Evolutionary conservation across 768 basidiomycete genomes (phyloP).

Genomic region (Rhizopogon vinicolor): DNA sequence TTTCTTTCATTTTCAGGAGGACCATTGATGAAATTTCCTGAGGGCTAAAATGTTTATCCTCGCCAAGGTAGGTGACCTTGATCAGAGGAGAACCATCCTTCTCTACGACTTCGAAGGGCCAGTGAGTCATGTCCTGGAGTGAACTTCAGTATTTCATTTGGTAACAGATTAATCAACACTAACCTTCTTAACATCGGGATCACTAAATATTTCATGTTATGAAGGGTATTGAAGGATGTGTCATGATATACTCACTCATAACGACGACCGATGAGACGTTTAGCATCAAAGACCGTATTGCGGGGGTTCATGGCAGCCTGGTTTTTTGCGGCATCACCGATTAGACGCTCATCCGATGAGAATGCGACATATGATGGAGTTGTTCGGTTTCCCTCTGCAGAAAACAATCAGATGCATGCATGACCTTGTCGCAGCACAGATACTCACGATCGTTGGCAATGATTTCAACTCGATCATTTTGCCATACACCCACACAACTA

Average conservation of each 20-base stretch:
- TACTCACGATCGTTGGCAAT: slow-evolving; percentile 91
- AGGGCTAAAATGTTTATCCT: slow-evolving; percentile 94
- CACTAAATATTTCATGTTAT: slow-evolving; percentile 38
- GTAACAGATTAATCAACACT: background rate
- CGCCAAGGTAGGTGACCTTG: slow-evolving; percentile 91
- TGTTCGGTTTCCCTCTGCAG: slow-evolving; percentile 92
- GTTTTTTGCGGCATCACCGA: slow-evolving; percentile 98
- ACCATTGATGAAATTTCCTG: slow-evolving; percentile 99
- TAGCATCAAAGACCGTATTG: slow-evolving; percentile 99
- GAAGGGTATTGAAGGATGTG: slow-evolving; percentile 1
- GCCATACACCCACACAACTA: slow-evolving; percentile 98
- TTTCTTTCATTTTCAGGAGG: slow-evolving; percentile 99
- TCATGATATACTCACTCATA: slow-evolving; percentile 64
- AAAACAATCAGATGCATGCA: background rate
- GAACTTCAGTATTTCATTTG: background rate
- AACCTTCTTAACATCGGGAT: slow-evolving; percentile 91
- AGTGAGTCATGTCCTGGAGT: slow-evolving; percentile 85
- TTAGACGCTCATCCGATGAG: slow-evolving; percentile 92
- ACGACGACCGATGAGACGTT: slow-evolving; percentile 96
- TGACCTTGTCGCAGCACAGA: background rate
- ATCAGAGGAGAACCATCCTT: slow-evolving; percentile 97
- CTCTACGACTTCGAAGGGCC: slow-evolving; percentile 97
- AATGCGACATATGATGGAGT: slow-evolving; percentile 99
- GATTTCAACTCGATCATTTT: slow-evolving; percentile 99
- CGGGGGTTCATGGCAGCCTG: slow-evolving; percentile 99